Percentiles rank a stretch among this genome's conserved stretches.
phyloP scores from a whole-genome alignment of 1,139 yeast genomes.

The Geotrichum phurueaensis region DNA sequence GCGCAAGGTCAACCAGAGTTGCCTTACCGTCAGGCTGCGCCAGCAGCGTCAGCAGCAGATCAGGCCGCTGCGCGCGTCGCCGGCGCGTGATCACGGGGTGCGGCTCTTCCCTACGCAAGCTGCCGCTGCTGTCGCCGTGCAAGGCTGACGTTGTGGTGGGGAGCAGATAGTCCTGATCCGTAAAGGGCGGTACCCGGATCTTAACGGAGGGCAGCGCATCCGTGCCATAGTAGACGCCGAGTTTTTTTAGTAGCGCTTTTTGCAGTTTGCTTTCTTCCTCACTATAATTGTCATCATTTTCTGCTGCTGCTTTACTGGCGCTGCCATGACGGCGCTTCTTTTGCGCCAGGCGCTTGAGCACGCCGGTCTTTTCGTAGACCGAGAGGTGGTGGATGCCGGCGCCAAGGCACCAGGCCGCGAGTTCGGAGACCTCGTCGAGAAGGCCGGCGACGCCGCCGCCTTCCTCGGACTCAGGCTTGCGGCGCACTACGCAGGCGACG shows the following conservation, averaged over 20 bases:
- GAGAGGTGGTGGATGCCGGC: slow-evolving; percentile 70
- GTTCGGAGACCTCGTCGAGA: slow-evolving; percentile 66
- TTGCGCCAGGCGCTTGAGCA: slow-evolving; percentile 39
- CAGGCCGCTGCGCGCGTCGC: background rate
- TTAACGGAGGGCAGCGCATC: slow-evolving; percentile 1
- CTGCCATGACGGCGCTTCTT: background rate
- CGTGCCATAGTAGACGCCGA: background rate
- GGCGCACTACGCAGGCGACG: slow-evolving; percentile 64
- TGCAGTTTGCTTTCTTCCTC: background rate
- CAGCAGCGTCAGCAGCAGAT: slow-evolving; percentile 1
- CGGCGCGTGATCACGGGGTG: background rate
- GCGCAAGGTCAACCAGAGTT: slow-evolving; percentile 62
- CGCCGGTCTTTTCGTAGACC: slow-evolving; percentile 76
- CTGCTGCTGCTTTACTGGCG: background rate
- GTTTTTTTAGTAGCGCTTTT: background rate
- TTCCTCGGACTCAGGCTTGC: slow-evolving; percentile 71
- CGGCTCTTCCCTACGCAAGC: background rate
- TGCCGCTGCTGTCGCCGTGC: background rate
- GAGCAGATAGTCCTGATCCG: background rate
- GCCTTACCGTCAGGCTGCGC: background rate
- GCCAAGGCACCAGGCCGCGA: slow-evolving; percentile 81
- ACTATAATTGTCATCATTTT: background rate
- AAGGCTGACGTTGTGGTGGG: background rate
- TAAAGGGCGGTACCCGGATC: slow-evolving; percentile 1
- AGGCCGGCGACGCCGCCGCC: slow-evolving; percentile 90